Evolutionary conservation across 192 early-diverging fungal species (phyloP).

Genomic region (Coemansia sp.): DNA sequence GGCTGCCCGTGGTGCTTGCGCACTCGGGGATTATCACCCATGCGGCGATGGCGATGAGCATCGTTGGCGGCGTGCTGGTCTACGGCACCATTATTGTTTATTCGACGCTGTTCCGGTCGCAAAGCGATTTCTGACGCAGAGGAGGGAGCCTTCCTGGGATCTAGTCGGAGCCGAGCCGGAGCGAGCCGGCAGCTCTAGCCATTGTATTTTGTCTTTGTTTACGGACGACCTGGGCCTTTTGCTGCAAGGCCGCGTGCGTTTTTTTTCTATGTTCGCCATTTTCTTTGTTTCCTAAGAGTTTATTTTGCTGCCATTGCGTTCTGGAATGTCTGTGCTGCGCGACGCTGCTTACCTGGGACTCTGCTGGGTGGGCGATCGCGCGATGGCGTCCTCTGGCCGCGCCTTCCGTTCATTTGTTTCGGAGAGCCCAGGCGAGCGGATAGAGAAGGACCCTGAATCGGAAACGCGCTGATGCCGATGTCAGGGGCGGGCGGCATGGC

Average conservation of each 20-base stretch:
- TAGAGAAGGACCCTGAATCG: neutral
- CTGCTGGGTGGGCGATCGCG: too few relatives aligned
- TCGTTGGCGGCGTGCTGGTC: slow-evolving; percentile 85
- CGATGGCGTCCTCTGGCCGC: too few relatives aligned
- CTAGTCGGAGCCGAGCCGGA: too few relatives aligned
- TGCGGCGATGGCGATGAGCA: slow-evolving; percentile 87
- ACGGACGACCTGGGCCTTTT: too few relatives aligned
- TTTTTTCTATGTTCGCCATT: too few relatives aligned
- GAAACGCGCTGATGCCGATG: neutral
- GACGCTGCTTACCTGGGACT: too few relatives aligned
- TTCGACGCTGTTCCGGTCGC: slow-evolving; percentile 44
- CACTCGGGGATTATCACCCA: slow-evolving; percentile 77
- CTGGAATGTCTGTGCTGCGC: too few relatives aligned
- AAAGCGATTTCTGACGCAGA: slow-evolving; percentile 28
- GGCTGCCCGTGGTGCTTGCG: slow-evolving; percentile 76
- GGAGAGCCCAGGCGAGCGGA: neutral
- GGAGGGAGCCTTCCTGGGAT: too few relatives aligned
- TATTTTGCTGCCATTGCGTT: too few relatives aligned
- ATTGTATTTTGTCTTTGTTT: too few relatives aligned
- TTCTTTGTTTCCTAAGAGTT: slow-evolving; percentile 1
- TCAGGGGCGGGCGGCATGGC: too few relatives aligned
- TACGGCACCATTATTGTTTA: slow-evolving; percentile 81
- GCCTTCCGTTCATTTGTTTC: neutral
- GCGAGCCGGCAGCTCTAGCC: too few relatives aligned
- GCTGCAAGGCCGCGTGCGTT: neutral